Base-by-base conservation (phyloP, 495 filamentous ascomycete genomes). In the Venustampulla echinocandica region DNA sequence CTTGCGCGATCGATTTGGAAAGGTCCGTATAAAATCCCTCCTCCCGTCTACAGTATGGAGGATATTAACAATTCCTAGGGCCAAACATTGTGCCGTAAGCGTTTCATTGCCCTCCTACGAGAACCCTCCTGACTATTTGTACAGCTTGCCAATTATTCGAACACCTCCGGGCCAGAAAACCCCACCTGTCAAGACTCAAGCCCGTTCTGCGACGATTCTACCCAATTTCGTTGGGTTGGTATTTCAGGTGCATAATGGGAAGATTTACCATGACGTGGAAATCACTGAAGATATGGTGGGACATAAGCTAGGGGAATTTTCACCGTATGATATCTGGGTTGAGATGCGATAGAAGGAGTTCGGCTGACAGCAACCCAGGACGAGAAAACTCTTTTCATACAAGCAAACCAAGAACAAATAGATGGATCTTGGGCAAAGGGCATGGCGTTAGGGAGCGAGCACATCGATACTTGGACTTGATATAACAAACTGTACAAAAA, bases 201-300 rank as follows among this genome's bases (percentile, higher is more conserved):
- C 90, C 24, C 84, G 92, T 53, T 73, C 78, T 44, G 92, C 92
- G 33, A 97, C 92, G 34, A 96, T 98, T 58, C 77, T 97, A 18
- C 92, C 92, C 30, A 93, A 87, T 63, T 97, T 97, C 64, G 89
- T 98, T 21, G 93, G 92, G 5, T 69, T 94, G 54, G 82, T 79
- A 58, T 98, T 97, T 66, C 84, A 90, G 59, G 78, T 98, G 17
- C 84, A 98, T 61, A 97, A 96, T 64, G 92, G 92, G 54, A 97
- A 95, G 75, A 78, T 74, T 1, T 98, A 98, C 61, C 63, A 85
- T 50, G 93, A 97, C 62, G 70, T 97, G 23, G 71, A 72, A 37
- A 83, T 98, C 49, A 95, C 89, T 32, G 90, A 96, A 65, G 87
- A 97, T 61, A 97, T 98, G 93, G 93, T 98, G 13, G 92, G 93